phyloP scores from a whole-genome alignment of 306 rosid genomes.

The Cicer pinnatifidum region DNA sequence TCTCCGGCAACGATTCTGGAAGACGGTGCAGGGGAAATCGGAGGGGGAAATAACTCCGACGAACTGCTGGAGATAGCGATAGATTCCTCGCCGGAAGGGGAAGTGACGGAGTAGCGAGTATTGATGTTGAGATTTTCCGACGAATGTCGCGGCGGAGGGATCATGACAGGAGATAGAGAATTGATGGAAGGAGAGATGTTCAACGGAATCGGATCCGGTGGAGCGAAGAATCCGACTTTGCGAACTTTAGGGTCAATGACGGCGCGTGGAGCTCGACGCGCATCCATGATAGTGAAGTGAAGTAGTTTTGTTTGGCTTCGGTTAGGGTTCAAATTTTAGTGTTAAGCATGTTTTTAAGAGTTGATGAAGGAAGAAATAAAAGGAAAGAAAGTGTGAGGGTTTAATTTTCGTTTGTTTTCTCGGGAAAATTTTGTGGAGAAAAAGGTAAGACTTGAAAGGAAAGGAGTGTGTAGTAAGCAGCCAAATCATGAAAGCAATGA shows the following conservation, averaged over 20 bases:
- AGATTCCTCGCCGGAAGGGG: slow-evolving; percentile 34
- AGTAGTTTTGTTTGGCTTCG: slow-evolving; percentile 4
- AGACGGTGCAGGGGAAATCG: slow-evolving; percentile 38
- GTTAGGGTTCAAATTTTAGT: slow-evolving; percentile 19
- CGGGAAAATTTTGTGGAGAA: slow-evolving; percentile 16
- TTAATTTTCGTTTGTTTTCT: neutral
- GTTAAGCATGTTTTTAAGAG: slow-evolving; percentile 16
- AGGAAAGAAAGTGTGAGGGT: neutral
- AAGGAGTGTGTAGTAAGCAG: neutral
- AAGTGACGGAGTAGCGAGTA: neutral
- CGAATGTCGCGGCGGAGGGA: slow-evolving; percentile 43
- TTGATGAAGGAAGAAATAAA: neutral
- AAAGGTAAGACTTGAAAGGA: slow-evolving; percentile 4
- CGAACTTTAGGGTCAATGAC: slow-evolving; percentile 57
- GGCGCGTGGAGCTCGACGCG: slow-evolving; percentile 52
- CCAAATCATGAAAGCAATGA: neutral
- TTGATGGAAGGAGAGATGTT: slow-evolving; percentile 46
- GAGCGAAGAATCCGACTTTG: slow-evolving; percentile 53
- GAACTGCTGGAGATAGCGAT: neutral
- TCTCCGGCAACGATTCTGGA: slow-evolving; percentile 37
- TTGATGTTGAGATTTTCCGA: slow-evolving; percentile 16
- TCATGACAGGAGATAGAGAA: slow-evolving; percentile 55
- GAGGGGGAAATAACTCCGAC: slow-evolving; percentile 38
- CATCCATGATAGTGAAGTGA: slow-evolving; percentile 30
- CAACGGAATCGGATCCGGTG: slow-evolving; percentile 42